Evolutionary conservation across 2,329 filamentous ascomycete species (phyloP).

Genomic region (Aspergillus ustus): DNA sequence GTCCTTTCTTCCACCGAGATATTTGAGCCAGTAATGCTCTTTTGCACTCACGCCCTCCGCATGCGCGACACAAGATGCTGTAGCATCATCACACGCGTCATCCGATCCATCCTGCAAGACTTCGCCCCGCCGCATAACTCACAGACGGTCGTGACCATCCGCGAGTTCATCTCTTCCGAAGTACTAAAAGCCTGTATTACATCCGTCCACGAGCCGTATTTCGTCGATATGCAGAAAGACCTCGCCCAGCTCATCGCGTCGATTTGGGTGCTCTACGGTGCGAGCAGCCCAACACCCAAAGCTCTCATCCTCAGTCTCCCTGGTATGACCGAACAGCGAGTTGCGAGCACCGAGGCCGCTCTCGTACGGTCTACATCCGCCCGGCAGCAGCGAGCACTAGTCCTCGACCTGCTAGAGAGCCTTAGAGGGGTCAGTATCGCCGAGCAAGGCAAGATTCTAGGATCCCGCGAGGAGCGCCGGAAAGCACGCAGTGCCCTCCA

Average conservation of each 20-base stretch:
- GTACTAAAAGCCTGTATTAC: conserved; percentile 89
- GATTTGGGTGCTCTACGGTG: conserved; percentile 77
- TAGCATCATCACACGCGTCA: conserved; percentile 81
- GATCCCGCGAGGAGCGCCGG: conserved; percentile 45
- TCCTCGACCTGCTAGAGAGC: conserved; percentile 83
- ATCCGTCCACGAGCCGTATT: conserved; percentile 92
- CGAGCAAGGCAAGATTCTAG: conserved; percentile 82
- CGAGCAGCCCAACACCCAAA: conserved; percentile 70
- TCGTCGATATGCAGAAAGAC: conserved; percentile 94
- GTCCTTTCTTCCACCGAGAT: conserved; percentile 77
- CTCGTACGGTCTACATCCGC: conserved; percentile 61
- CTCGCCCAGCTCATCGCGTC: conserved; percentile 84
- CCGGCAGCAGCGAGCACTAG: conserved; percentile 78
- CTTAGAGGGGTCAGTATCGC: conserved; percentile 90
- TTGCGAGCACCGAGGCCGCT: conserved; percentile 67
- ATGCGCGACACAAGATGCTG: conserved; percentile 91
- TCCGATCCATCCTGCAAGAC: conserved; percentile 81
- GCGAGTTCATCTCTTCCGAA: conserved; percentile 87
- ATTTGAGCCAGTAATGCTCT: conserved; percentile 85
- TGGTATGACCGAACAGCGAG: conserved; percentile 70
- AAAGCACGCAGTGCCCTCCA: conserved; percentile 49
- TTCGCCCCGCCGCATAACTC: conserved; percentile 60
- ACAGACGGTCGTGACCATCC: conserved; percentile 68
- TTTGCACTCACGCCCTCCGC: conserved; percentile 86
- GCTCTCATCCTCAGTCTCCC: conserved; percentile 80